Evolutionary conservation across 2,329 filamentous ascomycete genomes (phyloP).

Genomic region (Thermochaetoides dissita): DNA sequence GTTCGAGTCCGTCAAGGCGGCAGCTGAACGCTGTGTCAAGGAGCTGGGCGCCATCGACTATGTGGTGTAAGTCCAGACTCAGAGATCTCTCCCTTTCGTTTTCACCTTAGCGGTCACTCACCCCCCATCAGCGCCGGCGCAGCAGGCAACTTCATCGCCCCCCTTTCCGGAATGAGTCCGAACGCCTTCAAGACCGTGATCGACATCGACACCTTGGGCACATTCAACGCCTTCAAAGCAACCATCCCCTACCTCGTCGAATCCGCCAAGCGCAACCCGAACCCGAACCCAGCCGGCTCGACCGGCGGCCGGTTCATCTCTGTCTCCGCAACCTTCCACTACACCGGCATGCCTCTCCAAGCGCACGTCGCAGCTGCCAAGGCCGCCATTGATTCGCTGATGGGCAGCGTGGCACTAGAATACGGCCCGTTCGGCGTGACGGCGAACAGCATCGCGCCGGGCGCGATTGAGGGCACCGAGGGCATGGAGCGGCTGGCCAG

Average conservation of each 20-base stretch:
- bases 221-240: constrained; percentile 89
- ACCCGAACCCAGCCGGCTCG: constrained; percentile 43
- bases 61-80: constrained; percentile 54
- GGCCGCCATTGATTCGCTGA: constrained; percentile 75
- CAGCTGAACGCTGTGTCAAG: constrained; percentile 64
- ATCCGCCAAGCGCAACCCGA: constrained; percentile 54
- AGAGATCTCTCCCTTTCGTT: background rate
- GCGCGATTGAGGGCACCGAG: constrained; percentile 75
- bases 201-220: constrained; percentile 88
- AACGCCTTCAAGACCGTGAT: constrained; percentile 95
- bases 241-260: constrained; percentile 67
- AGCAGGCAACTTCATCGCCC: constrained; percentile 87
- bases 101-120: background rate
- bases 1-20: constrained; percentile 52
- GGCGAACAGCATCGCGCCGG: constrained; percentile 78
- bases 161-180: constrained; percentile 63
- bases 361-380: constrained; percentile 87
- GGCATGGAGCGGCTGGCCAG: constrained; percentile 52
- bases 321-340: constrained; percentile 83
- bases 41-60: constrained; percentile 85
- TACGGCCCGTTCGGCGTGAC: constrained; percentile 79
- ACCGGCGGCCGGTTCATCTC: constrained; percentile 79
- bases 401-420: constrained; percentile 67
- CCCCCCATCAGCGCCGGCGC: constrained; percentile 59
- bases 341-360: constrained; percentile 72